Conservation (phyloP, 2,329 filamentous ascomycete genomes). For the Ascochyta fabae region DNA sequence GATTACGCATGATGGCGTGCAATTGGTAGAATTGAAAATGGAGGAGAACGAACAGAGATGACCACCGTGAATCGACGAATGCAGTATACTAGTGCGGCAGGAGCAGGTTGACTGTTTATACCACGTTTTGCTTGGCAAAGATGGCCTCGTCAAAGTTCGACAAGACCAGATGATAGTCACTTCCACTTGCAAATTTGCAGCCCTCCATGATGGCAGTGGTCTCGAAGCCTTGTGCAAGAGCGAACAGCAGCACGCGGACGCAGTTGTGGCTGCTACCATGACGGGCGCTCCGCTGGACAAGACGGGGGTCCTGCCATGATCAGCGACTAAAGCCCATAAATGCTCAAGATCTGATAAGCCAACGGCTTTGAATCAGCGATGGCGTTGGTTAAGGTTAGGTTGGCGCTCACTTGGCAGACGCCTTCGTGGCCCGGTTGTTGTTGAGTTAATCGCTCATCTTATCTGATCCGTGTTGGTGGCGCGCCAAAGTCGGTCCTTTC, state of each 20-base stretch:
- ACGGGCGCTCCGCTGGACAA: conserved; percentile 1
- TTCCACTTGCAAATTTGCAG: conserved; percentile 5
- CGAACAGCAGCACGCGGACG: conserved; percentile 5
- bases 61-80: not conserved
- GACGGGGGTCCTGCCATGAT: conserved; percentile 5
- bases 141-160: not conserved
- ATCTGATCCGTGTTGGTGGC: conserved; percentile 4
- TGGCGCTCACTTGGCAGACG: conserved; percentile 13
- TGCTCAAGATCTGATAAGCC: conserved; percentile 10
- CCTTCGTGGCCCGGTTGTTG: not conserved
- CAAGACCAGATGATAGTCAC: not conserved
- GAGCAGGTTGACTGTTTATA: conserved; percentile 1
- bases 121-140: not conserved
- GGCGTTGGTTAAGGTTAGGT: conserved; percentile 3
- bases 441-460: conserved; percentile 3
- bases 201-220: not conserved
- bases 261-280: conserved; percentile 1
- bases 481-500: not conserved
- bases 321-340: not conserved
- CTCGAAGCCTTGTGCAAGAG: conserved; percentile 2
- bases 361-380: not conserved
- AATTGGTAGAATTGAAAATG: not conserved
- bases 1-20: conserved; percentile 3
- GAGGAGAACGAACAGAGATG: not conserved
- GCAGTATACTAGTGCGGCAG: not conserved